These are phyloP conservation scores for Rhodotorula diobovata DNA, from an alignment of 768 basidiomycete genomes.

Conservation along the genomic window DNA sequence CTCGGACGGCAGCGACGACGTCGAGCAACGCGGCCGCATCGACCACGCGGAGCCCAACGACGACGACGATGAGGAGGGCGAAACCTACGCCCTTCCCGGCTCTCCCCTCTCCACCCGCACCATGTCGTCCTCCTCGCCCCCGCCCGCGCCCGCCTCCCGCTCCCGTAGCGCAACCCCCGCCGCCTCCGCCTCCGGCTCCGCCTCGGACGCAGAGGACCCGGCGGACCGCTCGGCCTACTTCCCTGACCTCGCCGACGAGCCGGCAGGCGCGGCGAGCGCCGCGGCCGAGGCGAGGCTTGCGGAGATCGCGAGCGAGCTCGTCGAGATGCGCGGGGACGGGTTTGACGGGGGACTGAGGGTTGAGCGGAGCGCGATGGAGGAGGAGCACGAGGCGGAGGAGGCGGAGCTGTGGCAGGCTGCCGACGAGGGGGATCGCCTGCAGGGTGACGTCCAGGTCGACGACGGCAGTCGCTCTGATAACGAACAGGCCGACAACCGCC, in stretches of 20 bases:
- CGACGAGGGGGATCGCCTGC: too few relatives aligned
- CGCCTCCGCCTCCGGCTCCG: too few relatives aligned
- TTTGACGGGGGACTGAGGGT: background rate
- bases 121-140: too few relatives aligned
- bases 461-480: too few relatives aligned
- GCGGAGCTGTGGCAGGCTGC: too few relatives aligned
- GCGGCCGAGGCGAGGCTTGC: background rate
- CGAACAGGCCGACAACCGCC: background rate
- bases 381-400: background rate
- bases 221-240: conserved; percentile 1
- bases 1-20: background rate
- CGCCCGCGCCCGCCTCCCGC: too few relatives aligned
- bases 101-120: background rate
- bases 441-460: too few relatives aligned
- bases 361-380: background rate
- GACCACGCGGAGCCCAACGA: too few relatives aligned
- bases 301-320: background rate
- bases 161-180: too few relatives aligned
- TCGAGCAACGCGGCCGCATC: background rate
- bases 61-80: too few relatives aligned
- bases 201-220: background rate
- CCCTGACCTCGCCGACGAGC: background rate
- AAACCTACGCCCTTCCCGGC: background rate
- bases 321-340: background rate
- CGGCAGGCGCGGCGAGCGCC: background rate